Base-by-base conservation (phyloP, 2,329 filamentous ascomycete species). In the Pestalotiopsis sp. region DNA sequence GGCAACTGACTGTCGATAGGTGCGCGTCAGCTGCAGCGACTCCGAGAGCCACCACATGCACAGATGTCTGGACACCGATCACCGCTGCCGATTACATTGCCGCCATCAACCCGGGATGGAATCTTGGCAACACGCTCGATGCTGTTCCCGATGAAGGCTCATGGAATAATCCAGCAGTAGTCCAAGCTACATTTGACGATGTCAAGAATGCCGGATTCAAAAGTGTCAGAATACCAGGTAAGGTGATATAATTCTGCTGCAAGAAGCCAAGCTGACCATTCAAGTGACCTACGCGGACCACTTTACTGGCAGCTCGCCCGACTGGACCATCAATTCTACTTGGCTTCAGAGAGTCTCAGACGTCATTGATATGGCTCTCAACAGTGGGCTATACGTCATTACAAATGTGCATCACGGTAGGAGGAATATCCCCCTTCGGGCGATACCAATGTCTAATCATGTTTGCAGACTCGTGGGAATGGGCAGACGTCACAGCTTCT, bases 51-150 rank as follows among this genome's bases (percentile, higher is more conserved):
- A 38, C 20, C 4, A 52, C 61, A 41, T 64, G 61, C 25, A 25
- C 41, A 38, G 61, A 64, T 49, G 61, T 20, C 17, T 64, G 61
- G 61, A 59, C 64, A 13, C 74, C 80, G 3, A 80, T 87, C 61
- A 81, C 84, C 0, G 86, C 85, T 0, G 75, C 79, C 0, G 76
- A 82, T 2, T 88, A 75, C 59, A 71, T 88, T 62, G 79, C 80
- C 4, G 81, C 79, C 9, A 79, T 88, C 55, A 85, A 85, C 63
- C 84, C 87, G 0, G 87, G 88, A 7, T 90, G 88, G 88, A 90
- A 90, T 71, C 72, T 89, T 9, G 88, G 88, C 11, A 90, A 90
- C 67, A 88, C 87, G 0, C 81, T 90, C 38, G 88, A 90, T 73
- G 86, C 87, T 1, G 77, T 83, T 7, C 83, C 87, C 4, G 79